Percentiles rank a stretch among this genome's conserved stretches.
phyloP scores from a whole-genome alignment of 2,329 filamentous ascomycete species.

The Hymenotorrendiella dingleyae region DNA sequence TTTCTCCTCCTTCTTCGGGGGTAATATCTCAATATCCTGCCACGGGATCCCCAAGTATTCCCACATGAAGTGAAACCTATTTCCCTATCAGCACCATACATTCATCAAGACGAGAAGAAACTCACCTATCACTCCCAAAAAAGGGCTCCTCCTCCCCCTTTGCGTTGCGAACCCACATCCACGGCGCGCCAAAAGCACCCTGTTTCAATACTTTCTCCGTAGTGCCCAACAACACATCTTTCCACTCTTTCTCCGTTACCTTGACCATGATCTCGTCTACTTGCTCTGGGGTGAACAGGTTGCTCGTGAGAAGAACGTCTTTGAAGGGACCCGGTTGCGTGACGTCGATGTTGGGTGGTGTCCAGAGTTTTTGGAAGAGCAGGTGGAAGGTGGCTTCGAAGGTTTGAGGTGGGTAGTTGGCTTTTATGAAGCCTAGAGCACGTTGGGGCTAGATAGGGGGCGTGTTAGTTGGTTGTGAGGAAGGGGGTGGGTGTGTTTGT shows the following conservation, averaged over 20 bases:
- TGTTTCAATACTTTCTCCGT: constrained; percentile 56
- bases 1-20: constrained; percentile 20
- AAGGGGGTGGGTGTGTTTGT: constrained; percentile 17
- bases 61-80: constrained; percentile 63
- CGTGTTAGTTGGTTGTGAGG: constrained; percentile 7
- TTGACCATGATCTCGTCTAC: constrained; percentile 50
- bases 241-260: constrained; percentile 42
- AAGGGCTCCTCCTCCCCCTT: constrained; percentile 59
- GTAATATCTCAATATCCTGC: constrained; percentile 44
- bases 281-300: constrained; percentile 43
- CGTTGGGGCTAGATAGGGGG: constrained; percentile 51
- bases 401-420: constrained; percentile 40
- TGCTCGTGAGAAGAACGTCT: constrained; percentile 32
- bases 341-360: constrained; percentile 47
- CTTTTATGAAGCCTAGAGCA: constrained; percentile 61
- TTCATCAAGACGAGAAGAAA: constrained; percentile 3
- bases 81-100: background rate
- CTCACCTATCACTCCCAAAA: constrained; percentile 68
- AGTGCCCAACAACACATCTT: constrained; percentile 47
- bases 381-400: constrained; percentile 50
- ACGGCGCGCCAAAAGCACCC: constrained; percentile 73
- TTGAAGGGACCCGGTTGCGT: constrained; percentile 50
- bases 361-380: constrained; percentile 59
- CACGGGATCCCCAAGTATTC: constrained; percentile 57
- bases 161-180: constrained; percentile 58